Percentiles rank a stretch among this genome's conserved stretches.
Evolutionary conservation across 2,329 filamentous ascomycete species (phyloP).

Genomic region (Grosmannia serpens): DNA sequence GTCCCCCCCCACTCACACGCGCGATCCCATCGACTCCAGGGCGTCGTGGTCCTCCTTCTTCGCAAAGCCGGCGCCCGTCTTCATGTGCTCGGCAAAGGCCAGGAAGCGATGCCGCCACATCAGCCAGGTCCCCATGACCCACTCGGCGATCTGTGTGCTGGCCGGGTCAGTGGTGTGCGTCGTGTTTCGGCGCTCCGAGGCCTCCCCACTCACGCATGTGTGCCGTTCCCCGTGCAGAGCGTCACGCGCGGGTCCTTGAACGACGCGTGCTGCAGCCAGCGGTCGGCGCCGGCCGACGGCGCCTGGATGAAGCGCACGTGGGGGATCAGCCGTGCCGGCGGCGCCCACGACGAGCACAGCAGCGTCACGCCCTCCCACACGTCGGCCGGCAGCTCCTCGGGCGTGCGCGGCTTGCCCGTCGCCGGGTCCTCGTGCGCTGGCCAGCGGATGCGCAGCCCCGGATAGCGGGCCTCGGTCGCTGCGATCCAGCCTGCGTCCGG

Average conservation of each 20-base stretch:
- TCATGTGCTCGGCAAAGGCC: conserved; percentile 2
- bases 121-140: conserved; percentile 19
- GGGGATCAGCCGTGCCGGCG: conserved; percentile 19
- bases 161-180: neutral
- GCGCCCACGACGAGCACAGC: conserved; percentile 21
- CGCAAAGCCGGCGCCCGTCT: conserved; percentile 9
- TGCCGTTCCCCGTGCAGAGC: conserved; percentile 26
- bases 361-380: conserved; percentile 30
- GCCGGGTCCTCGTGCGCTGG: conserved; percentile 1
- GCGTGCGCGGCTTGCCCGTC: conserved; percentile 7
- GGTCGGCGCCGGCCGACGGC: conserved; percentile 30
- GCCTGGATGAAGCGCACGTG: conserved; percentile 33
- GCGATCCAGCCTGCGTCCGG: conserved; percentile 24
- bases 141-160: conserved; percentile 22
- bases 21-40: conserved; percentile 21
- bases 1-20: conserved; percentile 19
- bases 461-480: conserved; percentile 20
- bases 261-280: conserved; percentile 23
- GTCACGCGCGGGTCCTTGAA: conserved; percentile 19
- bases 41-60: conserved; percentile 1
- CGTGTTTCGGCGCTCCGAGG: neutral
- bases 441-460: conserved; percentile 27
- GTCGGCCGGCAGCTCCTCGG: conserved; percentile 18
- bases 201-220: conserved; percentile 25
- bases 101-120: conserved; percentile 15